Evolutionary conservation across 2,329 filamentous ascomycete genomes (phyloP).

Genomic region (Malbranchea cinnamomea): DNA sequence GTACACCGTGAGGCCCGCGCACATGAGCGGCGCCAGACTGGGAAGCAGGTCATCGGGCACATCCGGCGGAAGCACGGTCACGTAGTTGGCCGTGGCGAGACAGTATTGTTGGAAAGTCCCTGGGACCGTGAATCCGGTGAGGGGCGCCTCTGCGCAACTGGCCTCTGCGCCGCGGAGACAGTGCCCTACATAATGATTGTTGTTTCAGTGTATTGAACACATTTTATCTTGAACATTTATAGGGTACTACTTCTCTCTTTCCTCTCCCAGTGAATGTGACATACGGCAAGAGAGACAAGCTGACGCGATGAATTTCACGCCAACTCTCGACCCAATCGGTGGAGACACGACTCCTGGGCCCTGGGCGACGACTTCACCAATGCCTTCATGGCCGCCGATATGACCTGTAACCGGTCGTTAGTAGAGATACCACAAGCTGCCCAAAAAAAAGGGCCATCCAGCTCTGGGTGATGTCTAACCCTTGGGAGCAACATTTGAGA

Average conservation of each 20-base stretch:
- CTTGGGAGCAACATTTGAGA: too few relatives aligned
- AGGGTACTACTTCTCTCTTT: too few relatives aligned
- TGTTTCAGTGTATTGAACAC: too few relatives aligned
- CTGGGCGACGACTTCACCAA: slow-evolving; percentile 66
- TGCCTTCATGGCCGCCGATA: slow-evolving; percentile 67
- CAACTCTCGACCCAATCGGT: slow-evolving; percentile 68
- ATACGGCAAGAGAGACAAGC: slow-evolving; percentile 52
- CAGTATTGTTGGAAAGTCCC: slow-evolving; percentile 88
- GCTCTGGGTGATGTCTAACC: too few relatives aligned
- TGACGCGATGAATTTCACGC: slow-evolving; percentile 87
- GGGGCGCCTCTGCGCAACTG: slow-evolving; percentile 58
- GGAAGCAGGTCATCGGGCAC: slow-evolving; percentile 56
- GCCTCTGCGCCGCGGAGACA: too few relatives aligned
- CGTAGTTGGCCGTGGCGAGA: slow-evolving; percentile 72
- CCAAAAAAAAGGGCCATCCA: too few relatives aligned
- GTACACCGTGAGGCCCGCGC: slow-evolving; percentile 78
- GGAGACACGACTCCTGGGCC: slow-evolving; percentile 66
- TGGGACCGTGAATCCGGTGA: slow-evolving; percentile 87
- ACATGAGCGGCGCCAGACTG: slow-evolving; percentile 53
- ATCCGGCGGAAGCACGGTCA: slow-evolving; percentile 67
- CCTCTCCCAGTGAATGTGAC: too few relatives aligned
- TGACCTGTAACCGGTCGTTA: too few relatives aligned
- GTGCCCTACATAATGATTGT: too few relatives aligned
- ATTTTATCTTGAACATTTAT: too few relatives aligned
- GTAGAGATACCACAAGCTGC: too few relatives aligned